Conservation (phyloP, 768 basidiomycete genomes). For the Boletus subcaerulescens region DNA sequence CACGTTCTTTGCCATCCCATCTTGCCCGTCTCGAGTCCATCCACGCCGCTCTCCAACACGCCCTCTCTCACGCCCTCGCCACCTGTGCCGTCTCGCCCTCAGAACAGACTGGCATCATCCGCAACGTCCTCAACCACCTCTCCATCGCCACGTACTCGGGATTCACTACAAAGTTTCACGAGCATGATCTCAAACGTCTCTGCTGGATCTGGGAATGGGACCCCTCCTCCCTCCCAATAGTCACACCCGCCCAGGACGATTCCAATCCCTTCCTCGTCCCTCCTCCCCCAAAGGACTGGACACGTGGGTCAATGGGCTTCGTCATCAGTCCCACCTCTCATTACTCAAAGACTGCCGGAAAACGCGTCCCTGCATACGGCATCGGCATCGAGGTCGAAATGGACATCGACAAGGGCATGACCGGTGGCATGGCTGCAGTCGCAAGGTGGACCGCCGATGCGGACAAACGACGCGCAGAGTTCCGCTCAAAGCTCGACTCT, state of each 20-base stretch:
- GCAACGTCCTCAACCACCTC: conserved; percentile 75
- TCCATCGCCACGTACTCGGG: conserved; percentile 69
- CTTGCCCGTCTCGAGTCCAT: conserved; percentile 60
- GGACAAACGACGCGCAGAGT: conserved; percentile 56
- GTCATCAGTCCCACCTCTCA: conserved; percentile 71
- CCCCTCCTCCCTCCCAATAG: conserved; percentile 39
- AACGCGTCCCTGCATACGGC: conserved; percentile 76
- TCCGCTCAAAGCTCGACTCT: conserved; percentile 55
- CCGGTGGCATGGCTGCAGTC: conserved; percentile 83
- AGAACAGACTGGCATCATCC: conserved; percentile 70
- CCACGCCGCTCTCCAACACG: conserved; percentile 73
- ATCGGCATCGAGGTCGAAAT: conserved; percentile 87
- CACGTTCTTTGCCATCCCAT: conserved; percentile 47
- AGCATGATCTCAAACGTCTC: conserved; percentile 69
- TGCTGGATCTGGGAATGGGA: conserved; percentile 95
- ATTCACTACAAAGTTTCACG: conserved; percentile 56
- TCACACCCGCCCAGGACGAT: conserved; percentile 40
- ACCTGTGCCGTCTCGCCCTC: conserved; percentile 78
- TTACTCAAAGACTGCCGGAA: conserved; percentile 59
- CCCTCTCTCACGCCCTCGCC: conserved; percentile 81
- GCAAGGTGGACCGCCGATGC: conserved; percentile 79
- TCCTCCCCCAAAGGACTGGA: conserved; percentile 61
- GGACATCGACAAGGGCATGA: conserved; percentile 78
- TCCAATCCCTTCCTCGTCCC: conserved; percentile 72
- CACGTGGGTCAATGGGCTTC: conserved; percentile 76